Percentiles rank a stretch among this genome's conserved stretches.
These are phyloP conservation scores for Solanum virginianum DNA, from an alignment of 257 asterid genomes.

Conservation along the genomic window DNA sequence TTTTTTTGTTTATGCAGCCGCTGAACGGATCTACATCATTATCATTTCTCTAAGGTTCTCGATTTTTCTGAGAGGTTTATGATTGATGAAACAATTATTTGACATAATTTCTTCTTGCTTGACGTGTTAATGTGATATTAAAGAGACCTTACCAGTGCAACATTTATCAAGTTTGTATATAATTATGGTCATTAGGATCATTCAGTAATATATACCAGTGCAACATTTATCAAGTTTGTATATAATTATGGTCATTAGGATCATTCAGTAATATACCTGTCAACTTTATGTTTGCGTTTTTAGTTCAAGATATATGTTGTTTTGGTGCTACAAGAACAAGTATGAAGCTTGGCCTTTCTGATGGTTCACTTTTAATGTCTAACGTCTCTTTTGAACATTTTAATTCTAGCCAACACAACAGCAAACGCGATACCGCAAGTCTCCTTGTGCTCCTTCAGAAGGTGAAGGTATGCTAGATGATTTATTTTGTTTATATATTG, in stretches of 20 bases:
- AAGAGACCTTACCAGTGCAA: neutral
- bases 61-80: neutral
- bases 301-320: neutral
- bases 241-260: neutral
- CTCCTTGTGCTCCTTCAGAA: slow-evolving; percentile 80
- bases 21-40: neutral
- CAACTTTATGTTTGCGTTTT: neutral
- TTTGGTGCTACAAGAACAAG: neutral
- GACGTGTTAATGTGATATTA: neutral
- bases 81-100: neutral
- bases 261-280: neutral
- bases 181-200: no score
- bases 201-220: no score
- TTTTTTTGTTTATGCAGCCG: neutral
- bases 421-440: slow-evolving; percentile 91
- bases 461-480: slow-evolving; percentile 61
- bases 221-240: neutral
- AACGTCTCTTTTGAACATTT: slow-evolving; percentile 1
- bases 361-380: neutral
- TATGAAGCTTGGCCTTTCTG: neutral
- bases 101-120: neutral
- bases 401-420: slow-evolving; percentile 77
- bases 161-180: neutral
- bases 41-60: neutral
- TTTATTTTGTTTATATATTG: neutral